Percentiles rank a stretch among this genome's conserved stretches.
These are phyloP conservation scores for Penicillium freii DNA, from an alignment of 2,329 filamentous ascomycete genomes.

Conservation along the genomic window DNA sequence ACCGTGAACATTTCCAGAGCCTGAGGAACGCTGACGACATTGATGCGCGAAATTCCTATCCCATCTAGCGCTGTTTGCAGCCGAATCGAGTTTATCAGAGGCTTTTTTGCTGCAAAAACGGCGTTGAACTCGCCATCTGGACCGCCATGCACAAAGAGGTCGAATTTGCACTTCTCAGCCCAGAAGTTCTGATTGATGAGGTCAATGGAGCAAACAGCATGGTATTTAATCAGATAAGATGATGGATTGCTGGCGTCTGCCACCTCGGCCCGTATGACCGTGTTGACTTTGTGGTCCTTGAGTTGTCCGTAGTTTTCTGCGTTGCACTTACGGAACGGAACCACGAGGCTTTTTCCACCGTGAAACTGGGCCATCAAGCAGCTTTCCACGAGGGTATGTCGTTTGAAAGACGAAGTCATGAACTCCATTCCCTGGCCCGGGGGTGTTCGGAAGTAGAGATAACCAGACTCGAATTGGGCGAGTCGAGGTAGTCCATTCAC, in stretches of 20 bases:
- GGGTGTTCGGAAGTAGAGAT: constrained; percentile 31
- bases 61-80: constrained; percentile 11
- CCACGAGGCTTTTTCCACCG: constrained; percentile 21
- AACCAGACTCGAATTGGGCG: constrained; percentile 24
- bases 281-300: constrained; percentile 29
- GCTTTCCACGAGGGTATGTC: constrained; percentile 27
- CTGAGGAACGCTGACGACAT: constrained; percentile 26
- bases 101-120: constrained; percentile 13
- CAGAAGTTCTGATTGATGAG: constrained; percentile 31
- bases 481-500: constrained; percentile 32
- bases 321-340: constrained; percentile 30
- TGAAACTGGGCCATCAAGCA: constrained; percentile 34
- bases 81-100: constrained; percentile 19
- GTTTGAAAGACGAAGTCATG: constrained; percentile 27
- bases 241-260: not conserved
- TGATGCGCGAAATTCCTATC: constrained; percentile 22
- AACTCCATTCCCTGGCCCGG: constrained; percentile 30
- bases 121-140: constrained; percentile 27
- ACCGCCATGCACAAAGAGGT: constrained; percentile 31
- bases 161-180: constrained; percentile 32
- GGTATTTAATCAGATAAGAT: constrained; percentile 19
- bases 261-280: constrained; percentile 13
- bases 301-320: constrained; percentile 30
- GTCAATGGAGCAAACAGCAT: constrained; percentile 30
- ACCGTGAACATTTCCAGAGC: constrained; percentile 27